phyloP scores from a whole-genome alignment of 805 yeast species.

The Lipomyces mesembrius region DNA sequence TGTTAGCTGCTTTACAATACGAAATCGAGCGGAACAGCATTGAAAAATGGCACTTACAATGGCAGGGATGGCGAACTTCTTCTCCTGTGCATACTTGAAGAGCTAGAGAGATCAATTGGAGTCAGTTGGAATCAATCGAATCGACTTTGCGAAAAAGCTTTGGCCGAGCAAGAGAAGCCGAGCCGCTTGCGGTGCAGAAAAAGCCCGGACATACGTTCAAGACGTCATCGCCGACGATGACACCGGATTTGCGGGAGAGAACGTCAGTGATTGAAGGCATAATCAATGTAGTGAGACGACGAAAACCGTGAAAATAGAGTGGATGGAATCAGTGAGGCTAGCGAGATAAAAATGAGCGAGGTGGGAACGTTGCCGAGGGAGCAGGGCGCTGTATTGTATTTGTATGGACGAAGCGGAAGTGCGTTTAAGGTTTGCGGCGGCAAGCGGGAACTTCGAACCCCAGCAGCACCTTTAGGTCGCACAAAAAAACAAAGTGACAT shows the following conservation, averaged over 20 bases:
- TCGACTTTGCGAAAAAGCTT: background rate
- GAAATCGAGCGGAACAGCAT: background rate
- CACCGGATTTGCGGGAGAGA: slow-evolving; percentile 91
- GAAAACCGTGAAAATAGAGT: background rate
- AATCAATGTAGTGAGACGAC: background rate
- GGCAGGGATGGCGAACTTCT: slow-evolving; percentile 97
- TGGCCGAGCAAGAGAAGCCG: background rate
- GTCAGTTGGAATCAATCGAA: background rate
- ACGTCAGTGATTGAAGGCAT: slow-evolving; percentile 61
- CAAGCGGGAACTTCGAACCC: no score
- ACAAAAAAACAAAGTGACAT: no score
- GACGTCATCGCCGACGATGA: slow-evolving; percentile 98
- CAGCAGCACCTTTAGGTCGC: no score
- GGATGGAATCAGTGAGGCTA: slow-evolving; percentile 1
- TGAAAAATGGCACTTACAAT: slow-evolving; percentile 49
- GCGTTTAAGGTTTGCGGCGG: background rate
- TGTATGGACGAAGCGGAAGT: background rate
- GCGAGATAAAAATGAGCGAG: background rate
- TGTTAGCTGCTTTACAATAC: background rate
- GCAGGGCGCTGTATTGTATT: background rate
- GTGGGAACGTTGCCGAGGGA: background rate
- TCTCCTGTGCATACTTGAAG: slow-evolving; percentile 89
- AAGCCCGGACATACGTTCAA: slow-evolving; percentile 45
- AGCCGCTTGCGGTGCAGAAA: slow-evolving; percentile 5
- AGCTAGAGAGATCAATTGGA: slow-evolving; percentile 39